Base-by-base conservation (phyloP, 2,329 filamentous ascomycete species). In the Sclerotiophoma versabilis region DNA sequence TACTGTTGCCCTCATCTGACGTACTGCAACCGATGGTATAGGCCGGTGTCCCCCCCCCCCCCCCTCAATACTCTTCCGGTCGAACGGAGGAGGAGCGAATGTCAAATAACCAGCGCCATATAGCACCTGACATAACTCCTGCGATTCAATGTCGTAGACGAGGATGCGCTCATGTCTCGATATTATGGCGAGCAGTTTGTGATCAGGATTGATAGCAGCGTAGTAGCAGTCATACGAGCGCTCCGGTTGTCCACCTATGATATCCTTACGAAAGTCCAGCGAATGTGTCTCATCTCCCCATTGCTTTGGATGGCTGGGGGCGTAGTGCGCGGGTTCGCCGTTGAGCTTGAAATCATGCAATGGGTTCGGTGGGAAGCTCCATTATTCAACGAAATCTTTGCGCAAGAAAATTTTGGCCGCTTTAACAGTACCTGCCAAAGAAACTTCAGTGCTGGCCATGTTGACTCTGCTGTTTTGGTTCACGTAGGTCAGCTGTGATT, bases 151-250 rank as follows among this genome's bases (percentile, higher is more conserved):
- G 19, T 70, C 55, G 42, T 69, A 68, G 2, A 72, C 48, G 14
- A 64, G 19, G 9, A 68, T 60, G 1, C 52, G 41, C 29, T 59
- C 55, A 9, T 26, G 5, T 5, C 10, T 34, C 1, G 59, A 64
- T 14, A 60, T 62, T 37, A 71, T 63, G 1, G 68, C 69, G 9
- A 71, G 38, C 12, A 72, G 32, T 49, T 64, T 69, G 6, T 47
- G 25, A 25, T 72, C 66, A 7, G 50, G 45, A 36, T 63, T 69
- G 11, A 70, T 17, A 14, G 63, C 63, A 15, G 44, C 59, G 12
- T 49, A 14, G 23, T 59, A 54, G 19, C 48, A 62, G 14, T 5
- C 41, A 29, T 52, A 50, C 11, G 34, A 6, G 2, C 6, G n/a
- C 17, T 49, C 33, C 6, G 26, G 33, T 8, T 46, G 20, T 6